Evolutionary conservation across 1,139 yeast species (phyloP).

Genomic region (Saccharomyces hybrid): DNA sequence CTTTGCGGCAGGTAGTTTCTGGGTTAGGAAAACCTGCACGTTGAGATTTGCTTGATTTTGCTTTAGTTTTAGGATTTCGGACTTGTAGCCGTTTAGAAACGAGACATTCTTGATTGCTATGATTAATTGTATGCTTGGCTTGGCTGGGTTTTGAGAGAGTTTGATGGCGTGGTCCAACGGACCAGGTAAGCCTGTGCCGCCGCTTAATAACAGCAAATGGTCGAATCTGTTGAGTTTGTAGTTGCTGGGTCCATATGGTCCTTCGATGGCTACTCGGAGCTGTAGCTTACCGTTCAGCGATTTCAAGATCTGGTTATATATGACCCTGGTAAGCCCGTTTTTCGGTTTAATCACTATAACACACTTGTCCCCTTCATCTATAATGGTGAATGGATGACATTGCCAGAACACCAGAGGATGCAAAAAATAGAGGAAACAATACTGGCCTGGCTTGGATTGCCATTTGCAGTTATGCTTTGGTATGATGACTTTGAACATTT

Average conservation of each 20-base stretch:
- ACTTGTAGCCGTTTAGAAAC: constrained; percentile 2
- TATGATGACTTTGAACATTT: constrained; percentile 25
- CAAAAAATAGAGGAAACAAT: constrained; percentile 24
- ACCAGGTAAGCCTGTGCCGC: constrained; percentile 75
- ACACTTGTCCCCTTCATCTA: constrained; percentile 34
- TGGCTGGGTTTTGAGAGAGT: background rate
- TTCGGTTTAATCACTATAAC: constrained; percentile 43
- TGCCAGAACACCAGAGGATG: constrained; percentile 49
- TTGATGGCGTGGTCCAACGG: constrained; percentile 31
- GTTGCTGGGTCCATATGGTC: constrained; percentile 47
- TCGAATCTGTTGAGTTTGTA: constrained; percentile 34
- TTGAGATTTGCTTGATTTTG: background rate
- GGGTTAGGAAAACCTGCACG: background rate
- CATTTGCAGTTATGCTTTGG: constrained; percentile 31
- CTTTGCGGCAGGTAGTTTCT: background rate
- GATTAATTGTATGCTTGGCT: background rate
- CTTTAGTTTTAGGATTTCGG: background rate
- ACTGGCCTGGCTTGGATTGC: constrained; percentile 31
- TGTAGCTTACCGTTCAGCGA: constrained; percentile 11
- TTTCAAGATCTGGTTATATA: constrained; percentile 27
- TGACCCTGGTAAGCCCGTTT: constrained; percentile 37
- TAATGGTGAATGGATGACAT: constrained; percentile 65
- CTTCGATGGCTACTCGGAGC: constrained; percentile 45
- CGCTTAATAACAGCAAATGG: constrained; percentile 48
- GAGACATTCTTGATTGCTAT: background rate